Conservation (phyloP, 208 protist species). For the Leishmania tarentolae region DNA sequence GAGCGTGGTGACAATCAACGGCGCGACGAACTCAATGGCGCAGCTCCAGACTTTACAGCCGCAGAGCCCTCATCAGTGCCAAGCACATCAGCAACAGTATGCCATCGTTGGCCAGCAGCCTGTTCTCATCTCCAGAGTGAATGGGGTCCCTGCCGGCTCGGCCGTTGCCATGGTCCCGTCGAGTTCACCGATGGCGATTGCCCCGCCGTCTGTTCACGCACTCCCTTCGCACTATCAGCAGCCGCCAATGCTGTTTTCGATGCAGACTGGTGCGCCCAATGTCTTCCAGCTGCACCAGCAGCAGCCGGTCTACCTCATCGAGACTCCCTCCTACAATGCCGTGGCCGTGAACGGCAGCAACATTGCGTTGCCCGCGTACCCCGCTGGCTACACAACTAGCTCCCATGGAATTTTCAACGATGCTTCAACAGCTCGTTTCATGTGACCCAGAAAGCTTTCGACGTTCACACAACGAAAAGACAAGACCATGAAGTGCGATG, state of each 20-base stretch:
- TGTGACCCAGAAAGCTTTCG: background rate
- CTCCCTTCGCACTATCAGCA: background rate
- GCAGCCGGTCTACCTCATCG: slow-evolving; percentile 20
- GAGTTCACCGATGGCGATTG: background rate
- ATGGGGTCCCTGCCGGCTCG: slow-evolving; percentile 1
- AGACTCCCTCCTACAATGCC: slow-evolving; percentile 12
- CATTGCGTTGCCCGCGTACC: background rate
- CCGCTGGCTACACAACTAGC: background rate
- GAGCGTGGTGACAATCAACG: background rate
- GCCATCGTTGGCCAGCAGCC: slow-evolving; percentile 14
- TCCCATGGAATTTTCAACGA: background rate
- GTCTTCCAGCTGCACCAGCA: slow-evolving; percentile 25
- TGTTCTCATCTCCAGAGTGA: slow-evolving; percentile 7
- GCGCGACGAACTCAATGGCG: background rate
- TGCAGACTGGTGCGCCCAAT: slow-evolving; percentile 8
- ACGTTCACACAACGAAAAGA: background rate
- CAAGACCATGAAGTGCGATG: too few relatives aligned
- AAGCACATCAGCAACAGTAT: slow-evolving; percentile 6
- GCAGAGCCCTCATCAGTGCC: slow-evolving; percentile 14
- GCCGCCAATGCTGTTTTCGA: slow-evolving; percentile 22
- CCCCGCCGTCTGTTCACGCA: slow-evolving; percentile 6
- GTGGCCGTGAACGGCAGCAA: slow-evolving; percentile 12
- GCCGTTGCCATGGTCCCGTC: slow-evolving; percentile 14
- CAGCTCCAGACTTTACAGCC: slow-evolving; percentile 9
- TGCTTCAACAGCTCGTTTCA: background rate